Base-by-base conservation (phyloP, 2,329 filamentous ascomycete genomes). In the Zymoseptoria ardabiliae region DNA sequence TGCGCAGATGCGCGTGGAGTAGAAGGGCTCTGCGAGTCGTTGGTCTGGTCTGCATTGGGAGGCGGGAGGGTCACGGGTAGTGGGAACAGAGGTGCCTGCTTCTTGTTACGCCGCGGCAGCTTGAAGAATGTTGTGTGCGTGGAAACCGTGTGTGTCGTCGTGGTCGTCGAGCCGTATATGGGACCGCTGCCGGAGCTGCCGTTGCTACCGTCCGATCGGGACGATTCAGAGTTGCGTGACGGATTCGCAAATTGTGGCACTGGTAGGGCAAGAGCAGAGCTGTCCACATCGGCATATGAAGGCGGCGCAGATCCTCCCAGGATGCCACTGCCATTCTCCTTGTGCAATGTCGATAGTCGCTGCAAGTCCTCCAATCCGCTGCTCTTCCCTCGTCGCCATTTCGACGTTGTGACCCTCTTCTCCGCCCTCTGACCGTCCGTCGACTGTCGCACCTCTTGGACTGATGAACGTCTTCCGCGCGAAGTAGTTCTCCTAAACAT, bases 51-150 rank as follows among this genome's bases (percentile, higher is more conserved):
- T 55, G 70, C 74, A 75, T 84, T 75, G 22, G 79, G 74, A 20
- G 75, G 74, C 35, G 77, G 72, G 63, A 84, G 81, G 73, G 88
- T 91, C 63, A 93, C 86, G 49, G 91, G 91, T n/a, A 97, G 80
- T 59, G 93, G 92, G 69, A 97, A 97, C 41, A 97, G 77, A 2
- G 90, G 86, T 45, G 85, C 84, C 61, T 88, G 85, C 69, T 88
- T 91, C 68, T 86, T 88, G 69, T 85, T 89, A 63, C 91, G 82
- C 56, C 91, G 87, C 35, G 87, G 85, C 63, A 97, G 80, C 59
- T 86, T 86, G 72, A 97, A 96, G 71, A 96, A 90, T 23, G 87
- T 88, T 41, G 83, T 86, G 68, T 65, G 69, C 5, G 84, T 82
- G 25, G 83, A 80, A 13, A 82, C 77, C 9, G 82, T 85, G 63